Evolutionary conservation across 2,329 filamentous ascomycete species (phyloP).

Genomic region (Fusarium nisikadoi): DNA sequence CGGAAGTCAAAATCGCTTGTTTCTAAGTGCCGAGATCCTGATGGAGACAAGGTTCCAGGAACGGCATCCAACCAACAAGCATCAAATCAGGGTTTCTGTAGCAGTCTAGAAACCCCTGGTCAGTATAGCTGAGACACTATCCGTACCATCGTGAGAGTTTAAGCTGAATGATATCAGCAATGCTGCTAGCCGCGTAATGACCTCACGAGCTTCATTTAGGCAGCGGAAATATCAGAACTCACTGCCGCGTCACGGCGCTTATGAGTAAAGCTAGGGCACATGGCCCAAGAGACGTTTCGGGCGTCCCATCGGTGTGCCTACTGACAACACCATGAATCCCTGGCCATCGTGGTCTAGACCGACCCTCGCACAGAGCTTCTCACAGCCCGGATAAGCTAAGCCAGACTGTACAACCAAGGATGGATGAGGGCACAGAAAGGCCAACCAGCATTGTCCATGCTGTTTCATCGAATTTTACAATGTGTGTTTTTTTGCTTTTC

Average conservation of each 20-base stretch:
- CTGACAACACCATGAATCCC: conserved; percentile 9
- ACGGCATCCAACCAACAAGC: conserved; percentile 9
- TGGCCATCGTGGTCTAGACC: conserved; percentile 26
- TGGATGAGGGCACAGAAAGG: neutral
- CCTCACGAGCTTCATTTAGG: neutral
- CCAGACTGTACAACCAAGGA: conserved; percentile 9
- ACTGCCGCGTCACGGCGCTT: conserved; percentile 18
- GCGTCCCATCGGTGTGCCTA: conserved; percentile 4
- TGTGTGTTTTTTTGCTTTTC: conserved; percentile 7
- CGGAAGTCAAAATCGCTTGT: neutral
- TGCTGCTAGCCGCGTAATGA: conserved; percentile 24
- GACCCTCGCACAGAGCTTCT: conserved; percentile 17
- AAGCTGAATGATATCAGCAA: conserved; percentile 11
- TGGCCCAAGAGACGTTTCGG: neutral
- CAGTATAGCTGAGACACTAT: conserved; percentile 13
- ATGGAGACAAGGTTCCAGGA: conserved; percentile 14
- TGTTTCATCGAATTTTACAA: conserved; percentile 9
- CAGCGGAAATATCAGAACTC: neutral
- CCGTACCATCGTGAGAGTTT: neutral
- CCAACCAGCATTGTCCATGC: conserved; percentile 1
- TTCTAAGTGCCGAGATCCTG: conserved; percentile 24
- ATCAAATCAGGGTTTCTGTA: conserved; percentile 15
- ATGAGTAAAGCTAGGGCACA: conserved; percentile 1
- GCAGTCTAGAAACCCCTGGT: conserved; percentile 2
- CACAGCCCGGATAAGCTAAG: conserved; percentile 12